Evolutionary conservation across 371 early-diverging fungal species (phyloP).

Genomic region (Mortierella sp.): DNA sequence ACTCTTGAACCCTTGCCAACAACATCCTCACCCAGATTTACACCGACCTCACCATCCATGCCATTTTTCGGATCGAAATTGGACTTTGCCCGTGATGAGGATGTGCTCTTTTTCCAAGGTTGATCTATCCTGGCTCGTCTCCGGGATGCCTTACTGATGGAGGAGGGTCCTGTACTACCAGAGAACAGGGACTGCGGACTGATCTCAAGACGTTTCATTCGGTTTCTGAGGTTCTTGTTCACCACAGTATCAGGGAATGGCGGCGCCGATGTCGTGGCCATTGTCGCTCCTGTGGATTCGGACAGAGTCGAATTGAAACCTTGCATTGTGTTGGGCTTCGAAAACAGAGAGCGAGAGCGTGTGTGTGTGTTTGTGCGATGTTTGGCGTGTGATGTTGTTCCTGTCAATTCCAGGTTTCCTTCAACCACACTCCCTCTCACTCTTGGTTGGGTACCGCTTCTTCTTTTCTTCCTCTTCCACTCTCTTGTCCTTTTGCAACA

Average conservation of each 20-base stretch:
- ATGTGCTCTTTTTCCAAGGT: constrained; percentile 4
- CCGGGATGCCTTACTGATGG: constrained; percentile 3
- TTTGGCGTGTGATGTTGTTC: too few species aligned
- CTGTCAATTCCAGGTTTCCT: background rate
- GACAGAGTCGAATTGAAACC: constrained; percentile 4
- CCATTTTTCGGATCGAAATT: background rate
- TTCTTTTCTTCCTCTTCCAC: background rate
- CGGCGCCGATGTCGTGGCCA: background rate
- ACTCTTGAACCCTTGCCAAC: constrained; percentile 3
- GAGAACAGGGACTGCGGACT: constrained; percentile 1
- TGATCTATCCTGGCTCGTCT: background rate
- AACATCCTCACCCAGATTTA: background rate
- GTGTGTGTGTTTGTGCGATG: background rate
- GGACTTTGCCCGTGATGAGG: background rate
- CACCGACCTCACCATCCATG: background rate
- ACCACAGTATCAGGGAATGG: constrained; percentile 3
- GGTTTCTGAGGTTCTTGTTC: constrained; percentile 9
- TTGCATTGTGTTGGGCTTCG: background rate
- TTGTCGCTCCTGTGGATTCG: background rate
- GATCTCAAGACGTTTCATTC: constrained; percentile 15
- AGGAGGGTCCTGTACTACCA: background rate
- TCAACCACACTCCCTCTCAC: background rate
- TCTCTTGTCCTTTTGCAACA: too few species aligned
- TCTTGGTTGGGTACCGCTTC: too few species aligned
- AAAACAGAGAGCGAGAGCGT: background rate